phyloP scores from a whole-genome alignment of 495 filamentous ascomycete species.

The Cercophora samala region DNA sequence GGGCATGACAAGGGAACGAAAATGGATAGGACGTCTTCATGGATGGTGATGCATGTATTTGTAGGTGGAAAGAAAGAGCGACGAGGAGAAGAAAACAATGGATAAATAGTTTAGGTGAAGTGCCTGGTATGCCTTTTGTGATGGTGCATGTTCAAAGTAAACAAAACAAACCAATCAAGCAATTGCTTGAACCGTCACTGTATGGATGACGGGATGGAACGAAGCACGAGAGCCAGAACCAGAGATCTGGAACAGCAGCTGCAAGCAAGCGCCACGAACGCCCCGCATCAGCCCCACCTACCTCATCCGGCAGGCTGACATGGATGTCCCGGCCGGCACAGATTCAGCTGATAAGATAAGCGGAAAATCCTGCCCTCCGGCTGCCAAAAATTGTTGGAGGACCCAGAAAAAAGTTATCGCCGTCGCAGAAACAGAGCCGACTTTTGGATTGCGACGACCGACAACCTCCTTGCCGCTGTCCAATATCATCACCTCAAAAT shows the following conservation, averaged over 20 bases:
- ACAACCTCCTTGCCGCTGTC: constrained; percentile 6
- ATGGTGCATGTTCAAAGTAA: background rate
- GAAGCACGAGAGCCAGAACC: background rate
- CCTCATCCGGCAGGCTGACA: constrained; percentile 12
- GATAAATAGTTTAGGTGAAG: background rate
- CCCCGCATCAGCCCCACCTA: constrained; percentile 15
- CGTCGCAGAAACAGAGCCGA: background rate
- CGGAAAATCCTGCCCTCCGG: constrained; percentile 18
- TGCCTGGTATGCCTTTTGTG: background rate
- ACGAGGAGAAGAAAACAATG: background rate
- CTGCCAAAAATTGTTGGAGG: constrained; percentile 29
- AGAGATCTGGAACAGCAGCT: constrained; percentile 19
- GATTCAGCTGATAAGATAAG: constrained; percentile 22
- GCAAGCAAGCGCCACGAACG: constrained; percentile 18
- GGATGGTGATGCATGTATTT: constrained; percentile 15
- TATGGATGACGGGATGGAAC: too few species aligned
- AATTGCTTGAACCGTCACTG: background rate
- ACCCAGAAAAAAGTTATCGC: constrained; percentile 11
- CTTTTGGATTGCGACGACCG: constrained; percentile 11
- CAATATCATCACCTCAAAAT: constrained; percentile 22
- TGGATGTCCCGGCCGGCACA: constrained; percentile 5
- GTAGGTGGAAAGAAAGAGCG: background rate
- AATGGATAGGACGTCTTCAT: background rate
- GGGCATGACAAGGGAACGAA: background rate
- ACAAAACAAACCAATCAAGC: background rate